Conservation (phyloP, 139 green algal genomes). For the Prasinococcaceae sp. region DNA sequence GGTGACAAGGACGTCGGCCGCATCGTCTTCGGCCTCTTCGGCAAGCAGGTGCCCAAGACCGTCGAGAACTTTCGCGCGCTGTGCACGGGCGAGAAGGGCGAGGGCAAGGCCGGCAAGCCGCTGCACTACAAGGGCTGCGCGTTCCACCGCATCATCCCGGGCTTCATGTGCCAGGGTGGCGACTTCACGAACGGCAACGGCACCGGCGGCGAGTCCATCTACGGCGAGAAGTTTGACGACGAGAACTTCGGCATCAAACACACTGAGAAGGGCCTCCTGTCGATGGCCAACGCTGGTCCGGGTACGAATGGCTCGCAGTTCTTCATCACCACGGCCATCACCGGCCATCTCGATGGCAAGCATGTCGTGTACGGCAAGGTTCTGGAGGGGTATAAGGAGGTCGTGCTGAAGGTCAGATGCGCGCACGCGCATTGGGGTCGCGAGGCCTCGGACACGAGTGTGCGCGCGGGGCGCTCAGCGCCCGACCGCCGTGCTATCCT, state of each 20-base stretch:
- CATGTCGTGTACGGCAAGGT: conserved; percentile 25
- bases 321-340: conserved; percentile 28
- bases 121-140: conserved; percentile 28
- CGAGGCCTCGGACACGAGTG: too few relatives aligned
- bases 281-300: conserved; percentile 33
- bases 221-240: conserved; percentile 30
- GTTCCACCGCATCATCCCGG: conserved; percentile 35
- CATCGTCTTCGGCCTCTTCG: conserved; percentile 38
- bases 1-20: conserved; percentile 25
- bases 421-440: background rate
- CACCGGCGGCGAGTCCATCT: conserved; percentile 28
- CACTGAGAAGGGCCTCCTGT: conserved; percentile 17
- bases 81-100: conserved; percentile 34
- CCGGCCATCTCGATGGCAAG: conserved; percentile 19
- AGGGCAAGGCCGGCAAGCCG: conserved; percentile 23
- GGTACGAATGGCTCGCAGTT: conserved; percentile 36
- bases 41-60: conserved; percentile 36
- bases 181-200: conserved; percentile 42
- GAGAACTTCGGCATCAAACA: conserved; percentile 24
- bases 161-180: conserved; percentile 41
- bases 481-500: too few relatives aligned
- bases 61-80: conserved; percentile 34
- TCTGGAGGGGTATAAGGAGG: conserved; percentile 10
- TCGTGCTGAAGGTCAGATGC: conserved; percentile 11
- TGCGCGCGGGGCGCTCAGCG: too few relatives aligned